Conservation (phyloP, 768 basidiomycete species). For the Mycena capillaripes region DNA sequence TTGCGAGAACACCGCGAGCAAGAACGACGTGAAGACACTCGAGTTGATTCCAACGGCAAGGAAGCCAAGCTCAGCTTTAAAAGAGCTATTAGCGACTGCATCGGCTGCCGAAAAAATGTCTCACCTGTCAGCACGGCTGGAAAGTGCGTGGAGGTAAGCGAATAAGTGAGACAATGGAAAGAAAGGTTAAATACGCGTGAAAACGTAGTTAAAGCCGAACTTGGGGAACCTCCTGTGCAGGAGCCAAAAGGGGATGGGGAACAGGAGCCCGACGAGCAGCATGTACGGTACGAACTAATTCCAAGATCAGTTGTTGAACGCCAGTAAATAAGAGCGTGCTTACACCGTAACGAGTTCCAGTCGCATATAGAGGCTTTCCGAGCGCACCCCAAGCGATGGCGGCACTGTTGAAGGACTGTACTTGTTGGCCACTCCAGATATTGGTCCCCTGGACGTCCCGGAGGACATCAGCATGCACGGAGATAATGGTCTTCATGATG, state of each 20-base stretch:
- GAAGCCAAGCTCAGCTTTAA: conserved; percentile 33
- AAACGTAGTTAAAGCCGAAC: conserved; percentile 60
- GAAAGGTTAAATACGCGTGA: too few species aligned
- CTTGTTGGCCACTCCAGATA: conserved; percentile 70
- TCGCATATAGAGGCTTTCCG: conserved; percentile 60
- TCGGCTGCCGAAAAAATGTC: conserved; percentile 45
- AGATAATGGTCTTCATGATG: conserved; percentile 61
- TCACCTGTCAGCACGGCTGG: conserved; percentile 51
- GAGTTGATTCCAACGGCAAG: conserved; percentile 60
- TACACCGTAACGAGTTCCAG: conserved; percentile 60
- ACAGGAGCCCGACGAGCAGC: conserved; percentile 60
- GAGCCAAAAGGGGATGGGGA: conserved; percentile 67
- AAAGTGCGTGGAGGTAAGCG: too few species aligned
- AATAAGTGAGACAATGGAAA: too few species aligned
- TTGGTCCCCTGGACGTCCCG: conserved; percentile 62
- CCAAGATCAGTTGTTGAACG: neutral
- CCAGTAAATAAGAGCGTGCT: conserved; percentile 34
- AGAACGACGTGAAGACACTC: conserved; percentile 38
- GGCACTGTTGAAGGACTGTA: conserved; percentile 64
- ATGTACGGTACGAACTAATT: conserved; percentile 53
- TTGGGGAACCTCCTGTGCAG: conserved; percentile 62
- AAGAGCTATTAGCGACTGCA: conserved; percentile 12
- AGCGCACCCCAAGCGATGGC: conserved; percentile 72
- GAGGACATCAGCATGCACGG: conserved; percentile 55
- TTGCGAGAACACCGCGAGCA: conserved; percentile 49